Evolutionary conservation across 768 basidiomycete genomes (phyloP).

Genomic region (Tubosaeta sp.): DNA sequence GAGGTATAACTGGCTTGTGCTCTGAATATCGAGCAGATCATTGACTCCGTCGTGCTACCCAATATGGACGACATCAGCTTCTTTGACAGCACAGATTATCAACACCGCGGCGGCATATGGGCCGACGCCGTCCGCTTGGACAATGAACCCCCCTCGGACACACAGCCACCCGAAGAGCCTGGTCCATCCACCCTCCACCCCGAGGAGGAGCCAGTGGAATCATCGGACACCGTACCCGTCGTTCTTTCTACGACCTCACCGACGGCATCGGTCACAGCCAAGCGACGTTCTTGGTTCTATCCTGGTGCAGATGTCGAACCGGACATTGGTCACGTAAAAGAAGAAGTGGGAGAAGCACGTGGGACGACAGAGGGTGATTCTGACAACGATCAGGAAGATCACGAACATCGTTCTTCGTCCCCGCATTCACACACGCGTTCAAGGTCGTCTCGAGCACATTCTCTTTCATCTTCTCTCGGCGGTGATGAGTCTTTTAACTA

Average conservation of each 20-base stretch:
- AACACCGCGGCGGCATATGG: conserved; percentile 86
- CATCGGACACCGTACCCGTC: conserved; percentile 20
- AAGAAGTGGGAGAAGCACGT: conserved; percentile 23
- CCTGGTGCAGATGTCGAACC: conserved; percentile 38
- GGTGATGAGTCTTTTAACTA: conserved; percentile 27
- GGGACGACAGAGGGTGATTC: conserved; percentile 33
- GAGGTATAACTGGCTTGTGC: conserved; percentile 43
- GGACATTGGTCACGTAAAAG: conserved; percentile 15
- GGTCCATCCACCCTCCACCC: conserved; percentile 21
- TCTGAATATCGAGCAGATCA: conserved; percentile 71
- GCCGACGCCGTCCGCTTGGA: conserved; percentile 61
- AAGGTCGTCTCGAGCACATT: conserved; percentile 33
- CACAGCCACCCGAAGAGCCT: conserved; percentile 34
- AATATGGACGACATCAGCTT: conserved; percentile 99
- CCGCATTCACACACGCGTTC: conserved; percentile 35
- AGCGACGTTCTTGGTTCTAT: conserved; percentile 58
- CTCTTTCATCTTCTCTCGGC: conserved; percentile 32
- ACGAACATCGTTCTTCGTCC: conserved; percentile 39
- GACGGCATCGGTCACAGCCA: conserved; percentile 26
- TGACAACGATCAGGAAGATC: conserved; percentile 18
- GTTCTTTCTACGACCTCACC: conserved; percentile 23
- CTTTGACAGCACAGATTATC: conserved; percentile 69
- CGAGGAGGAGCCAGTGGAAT: conserved; percentile 23
- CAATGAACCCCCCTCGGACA: conserved; percentile 11
- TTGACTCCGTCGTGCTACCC: conserved; percentile 91